Base-by-base conservation (phyloP, 2,329 filamentous ascomycete species). In the Aspergillus ustus region DNA sequence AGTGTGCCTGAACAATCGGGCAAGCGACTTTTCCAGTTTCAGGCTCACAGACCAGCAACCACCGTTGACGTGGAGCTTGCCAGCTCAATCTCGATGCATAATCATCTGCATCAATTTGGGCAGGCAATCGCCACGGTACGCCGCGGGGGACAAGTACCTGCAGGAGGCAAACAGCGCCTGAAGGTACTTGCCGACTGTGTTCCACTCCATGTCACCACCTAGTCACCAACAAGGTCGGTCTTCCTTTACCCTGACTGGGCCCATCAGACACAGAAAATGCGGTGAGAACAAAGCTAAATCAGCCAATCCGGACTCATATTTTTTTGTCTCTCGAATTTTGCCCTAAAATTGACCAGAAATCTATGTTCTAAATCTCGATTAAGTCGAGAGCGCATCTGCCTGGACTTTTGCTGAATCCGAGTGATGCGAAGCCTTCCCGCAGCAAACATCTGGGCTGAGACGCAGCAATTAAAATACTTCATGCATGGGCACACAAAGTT, bases 201-300 rank as follows among this genome's bases (percentile, higher is more conserved):
- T 60, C 61, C 58, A 58, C 59, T 37, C 34, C 15, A 57, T 49
- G 50, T 58, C 45, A 63, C 48, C 51, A 50, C 50, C 29, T 22
- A 13, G 58, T 58, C 50, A 52, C 55, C 55, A 57, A 52, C 55
- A 44, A 44, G 34, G 51, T 62, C 54, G 48, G 57, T 48, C 46
- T 51, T 29, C 37, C 59, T 7, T 48, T 59, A 7, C 29, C 45
- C 43, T 60, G 51, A 60, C 63, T 62, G 53, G 52, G 61, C 55
- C 60, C 50, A 62, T 56, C 65, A 29, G 40, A 56, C 46, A 59
- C 20, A 59, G 63, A 67, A 69, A 67, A 67, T 69, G 67, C 67
- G 67, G 67, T 69, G 67, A 45, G 49, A 55, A 34, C 15, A 60
- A 60, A 56, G 56, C 55, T 57, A 57, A 57, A 57, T 29, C 46